Evolutionary conservation across 2,329 filamentous ascomycete species (phyloP).

Genomic region (Paraphoma sp.): DNA sequence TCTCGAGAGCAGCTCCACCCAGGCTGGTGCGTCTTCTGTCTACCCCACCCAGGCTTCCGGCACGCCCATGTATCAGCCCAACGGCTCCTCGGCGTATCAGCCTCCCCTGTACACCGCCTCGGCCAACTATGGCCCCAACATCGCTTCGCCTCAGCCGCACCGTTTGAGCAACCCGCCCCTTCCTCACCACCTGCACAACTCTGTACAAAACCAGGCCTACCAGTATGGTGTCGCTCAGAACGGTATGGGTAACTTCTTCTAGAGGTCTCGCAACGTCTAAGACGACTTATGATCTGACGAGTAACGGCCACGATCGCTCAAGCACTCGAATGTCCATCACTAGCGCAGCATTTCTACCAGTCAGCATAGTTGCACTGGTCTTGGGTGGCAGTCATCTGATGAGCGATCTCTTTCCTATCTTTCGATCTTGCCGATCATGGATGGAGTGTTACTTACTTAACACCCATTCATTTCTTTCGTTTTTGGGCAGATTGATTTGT

Average conservation of each 20-base stretch:
- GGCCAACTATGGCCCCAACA: conserved; percentile 44
- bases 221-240: conserved; percentile 46
- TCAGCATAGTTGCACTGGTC: conserved; percentile 27
- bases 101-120: conserved; percentile 45
- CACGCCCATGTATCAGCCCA: conserved; percentile 5
- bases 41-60: conserved; percentile 25
- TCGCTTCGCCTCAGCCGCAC: conserved; percentile 44
- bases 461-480: conserved; percentile 18
- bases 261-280: conserved; percentile 12
- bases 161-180: conserved; percentile 47
- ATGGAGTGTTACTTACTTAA: conserved; percentile 24
- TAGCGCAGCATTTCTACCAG: conserved; percentile 29
- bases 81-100: conserved; percentile 15
- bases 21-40: conserved; percentile 28
- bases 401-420: conserved; percentile 34
- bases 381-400: conserved; percentile 27
- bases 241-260: conserved; percentile 56
- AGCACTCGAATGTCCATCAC: conserved; percentile 22
- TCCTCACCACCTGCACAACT: conserved; percentile 45
- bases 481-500: conserved; percentile 38
- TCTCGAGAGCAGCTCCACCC: conserved; percentile 20
- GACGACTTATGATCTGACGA: conserved; percentile 60
- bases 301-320: conserved; percentile 48
- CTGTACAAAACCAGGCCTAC: conserved; percentile 50
- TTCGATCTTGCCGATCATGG: conserved; percentile 30